Evolutionary conservation across 805 yeast species (phyloP).

Genomic region (Wickerhamomyces chaumierensis): DNA sequence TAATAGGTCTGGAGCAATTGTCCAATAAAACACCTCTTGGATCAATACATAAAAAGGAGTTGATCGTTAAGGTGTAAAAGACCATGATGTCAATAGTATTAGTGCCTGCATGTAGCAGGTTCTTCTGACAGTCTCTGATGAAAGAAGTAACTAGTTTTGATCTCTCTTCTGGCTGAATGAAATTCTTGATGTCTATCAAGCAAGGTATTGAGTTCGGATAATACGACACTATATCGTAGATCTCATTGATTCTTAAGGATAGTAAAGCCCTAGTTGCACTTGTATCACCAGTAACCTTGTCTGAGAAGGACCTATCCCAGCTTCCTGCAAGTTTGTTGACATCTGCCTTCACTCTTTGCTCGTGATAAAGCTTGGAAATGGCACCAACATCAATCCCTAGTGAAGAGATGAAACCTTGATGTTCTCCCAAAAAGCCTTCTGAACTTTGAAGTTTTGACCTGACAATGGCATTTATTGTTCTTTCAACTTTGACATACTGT

Average conservation of each 20-base stretch:
- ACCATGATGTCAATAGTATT: conserved; percentile 64
- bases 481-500: conserved; percentile 8
- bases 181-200: conserved; percentile 43
- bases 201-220: conserved; percentile 45
- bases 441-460: conserved; percentile 4
- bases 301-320: conserved; percentile 12
- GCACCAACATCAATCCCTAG: conserved; percentile 13
- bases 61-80: conserved; percentile 60
- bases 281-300: conserved; percentile 4
- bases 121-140: conserved; percentile 28
- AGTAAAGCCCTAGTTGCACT: conserved; percentile 7
- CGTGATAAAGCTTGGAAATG: conserved; percentile 5
- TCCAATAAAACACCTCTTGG: conserved; percentile 79
- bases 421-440: conserved; percentile 2
- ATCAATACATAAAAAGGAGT: conserved; percentile 66
- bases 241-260: conserved; percentile 41
- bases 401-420: conserved; percentile 8
- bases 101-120: conserved; percentile 68
- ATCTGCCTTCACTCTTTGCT: conserved; percentile 2
- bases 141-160: conserved; percentile 40
- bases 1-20: conserved; percentile 64
- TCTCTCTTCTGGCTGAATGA: conserved; percentile 41
- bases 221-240: conserved; percentile 42
- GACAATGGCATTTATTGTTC: conserved; percentile 11
- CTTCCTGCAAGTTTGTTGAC: conserved; percentile 4